Conservation (phyloP, 176 grass and related monocot genomes). For the Zizania latifolia region DNA sequence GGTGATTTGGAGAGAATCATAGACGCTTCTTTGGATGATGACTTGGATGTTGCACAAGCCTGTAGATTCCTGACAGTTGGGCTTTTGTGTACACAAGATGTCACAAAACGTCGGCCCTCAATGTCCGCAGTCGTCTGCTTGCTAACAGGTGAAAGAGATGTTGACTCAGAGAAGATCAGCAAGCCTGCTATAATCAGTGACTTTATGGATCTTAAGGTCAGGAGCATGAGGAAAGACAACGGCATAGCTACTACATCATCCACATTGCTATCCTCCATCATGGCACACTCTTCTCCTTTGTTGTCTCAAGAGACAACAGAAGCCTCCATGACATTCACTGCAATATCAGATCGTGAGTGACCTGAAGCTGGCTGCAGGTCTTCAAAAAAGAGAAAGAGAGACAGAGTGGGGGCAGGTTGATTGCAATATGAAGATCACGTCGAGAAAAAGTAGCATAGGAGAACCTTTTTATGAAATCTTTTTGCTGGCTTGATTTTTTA, state of each 20-base stretch:
- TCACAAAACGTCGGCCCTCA: conserved; percentile 49
- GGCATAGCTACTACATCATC: conserved; percentile 23
- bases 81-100: conserved; percentile 78
- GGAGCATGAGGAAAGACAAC: conserved; percentile 38
- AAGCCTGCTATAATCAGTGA: conserved; percentile 67
- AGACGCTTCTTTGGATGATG: conserved; percentile 51
- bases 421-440: not conserved
- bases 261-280: conserved; percentile 29
- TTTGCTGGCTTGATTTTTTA: not conserved
- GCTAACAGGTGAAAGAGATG: conserved; percentile 48
- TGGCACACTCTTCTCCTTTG: conserved; percentile 30
- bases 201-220: conserved; percentile 78
- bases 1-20: conserved; percentile 50
- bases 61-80: conserved; percentile 67
- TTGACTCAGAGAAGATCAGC: conserved; percentile 41
- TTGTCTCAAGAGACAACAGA: conserved; percentile 47
- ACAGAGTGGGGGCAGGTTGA: too few relatives aligned
- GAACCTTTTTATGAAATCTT: not conserved
- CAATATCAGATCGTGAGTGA: conserved; percentile 37
- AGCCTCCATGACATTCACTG: conserved; percentile 51
- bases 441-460: conserved; percentile 12
- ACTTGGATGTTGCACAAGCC: conserved; percentile 57
- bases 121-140: conserved; percentile 51
- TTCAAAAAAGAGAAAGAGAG: too few relatives aligned
- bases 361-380: not conserved